These are phyloP conservation scores for Laguncularia racemosa DNA, from an alignment of 345 rosid genomes.

Conservation along the genomic window DNA sequence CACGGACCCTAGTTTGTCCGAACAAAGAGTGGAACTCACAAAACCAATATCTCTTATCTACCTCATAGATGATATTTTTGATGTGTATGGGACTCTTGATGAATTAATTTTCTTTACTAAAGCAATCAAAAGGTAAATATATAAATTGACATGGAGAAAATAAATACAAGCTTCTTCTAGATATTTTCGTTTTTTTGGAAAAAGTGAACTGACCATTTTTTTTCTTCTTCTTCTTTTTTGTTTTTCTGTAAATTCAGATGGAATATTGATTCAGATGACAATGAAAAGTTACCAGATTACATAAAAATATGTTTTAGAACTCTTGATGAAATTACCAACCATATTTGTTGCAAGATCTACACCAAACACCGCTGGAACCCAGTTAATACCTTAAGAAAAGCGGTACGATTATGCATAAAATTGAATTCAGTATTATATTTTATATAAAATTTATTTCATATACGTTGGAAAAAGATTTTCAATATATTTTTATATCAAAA, in stretches of 20 bases:
- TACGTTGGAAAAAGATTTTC: no score
- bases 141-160: no score
- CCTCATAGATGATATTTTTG: slow-evolving; percentile 48
- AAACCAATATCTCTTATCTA: slow-evolving; percentile 49
- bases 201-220: no score
- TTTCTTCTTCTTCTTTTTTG: no score
- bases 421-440: no score
- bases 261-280: slow-evolving; percentile 5
- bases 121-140: slow-evolving; percentile 26
- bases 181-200: no score
- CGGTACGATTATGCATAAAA: slow-evolving; percentile 4
- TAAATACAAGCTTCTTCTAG: no score
- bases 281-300: slow-evolving; percentile 20
- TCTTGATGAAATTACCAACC: slow-evolving; percentile 17
- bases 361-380: slow-evolving; percentile 9
- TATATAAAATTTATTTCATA: no score
- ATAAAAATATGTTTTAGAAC: slow-evolving; percentile 27
- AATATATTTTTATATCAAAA: no score
- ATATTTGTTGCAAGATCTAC: slow-evolving; percentile 16
- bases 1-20: no score
- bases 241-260: slow-evolving; percentile 13
- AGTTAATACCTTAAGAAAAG: background rate
- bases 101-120: slow-evolving; percentile 40
- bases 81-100: slow-evolving; percentile 32
- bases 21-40: slow-evolving; percentile 12